These are phyloP conservation scores for Ascochyta clinopodiicola DNA, from an alignment of 2,329 filamentous ascomycete genomes.

Conservation along the genomic window DNA sequence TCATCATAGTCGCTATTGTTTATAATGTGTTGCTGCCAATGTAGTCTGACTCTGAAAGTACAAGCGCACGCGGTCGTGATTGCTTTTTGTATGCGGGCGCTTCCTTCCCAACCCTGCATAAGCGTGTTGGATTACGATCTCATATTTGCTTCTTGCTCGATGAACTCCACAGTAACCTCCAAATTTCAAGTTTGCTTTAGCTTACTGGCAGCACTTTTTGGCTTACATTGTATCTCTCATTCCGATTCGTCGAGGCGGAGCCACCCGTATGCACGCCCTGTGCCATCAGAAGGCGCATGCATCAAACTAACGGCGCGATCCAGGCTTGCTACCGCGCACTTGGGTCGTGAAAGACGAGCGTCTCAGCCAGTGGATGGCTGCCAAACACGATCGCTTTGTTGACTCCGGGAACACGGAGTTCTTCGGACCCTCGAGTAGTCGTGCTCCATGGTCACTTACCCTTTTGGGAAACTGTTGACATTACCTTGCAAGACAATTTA, in stretches of 20 bases:
- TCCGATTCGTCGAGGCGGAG: background rate
- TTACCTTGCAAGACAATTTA: background rate
- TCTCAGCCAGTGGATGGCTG: background rate
- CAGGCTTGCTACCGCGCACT: conserved; percentile 4
- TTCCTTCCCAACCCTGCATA: conserved; percentile 1
- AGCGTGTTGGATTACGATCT: conserved; percentile 4
- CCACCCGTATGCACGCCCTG: background rate
- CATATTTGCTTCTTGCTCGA: conserved; percentile 9
- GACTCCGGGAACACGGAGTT: conserved; percentile 6
- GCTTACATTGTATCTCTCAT: conserved; percentile 1
- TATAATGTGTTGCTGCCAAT: background rate
- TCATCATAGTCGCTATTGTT: background rate
- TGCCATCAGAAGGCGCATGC: conserved; percentile 1
- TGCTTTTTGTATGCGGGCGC: conserved; percentile 15
- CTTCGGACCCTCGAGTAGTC: conserved; percentile 6
- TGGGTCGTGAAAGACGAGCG: background rate
- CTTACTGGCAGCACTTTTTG: background rate
- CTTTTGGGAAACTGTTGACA: background rate
- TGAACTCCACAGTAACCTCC: conserved; percentile 10
- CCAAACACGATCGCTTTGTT: background rate
- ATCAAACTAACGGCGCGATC: background rate
- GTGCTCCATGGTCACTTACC: background rate
- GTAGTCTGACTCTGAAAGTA: background rate
- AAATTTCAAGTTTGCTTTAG: background rate
- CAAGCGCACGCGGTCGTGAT: background rate